Percentiles rank a stretch among this genome's conserved stretches.
phyloP scores from a whole-genome alignment of 805 yeast species.

The Pichia insulana region DNA sequence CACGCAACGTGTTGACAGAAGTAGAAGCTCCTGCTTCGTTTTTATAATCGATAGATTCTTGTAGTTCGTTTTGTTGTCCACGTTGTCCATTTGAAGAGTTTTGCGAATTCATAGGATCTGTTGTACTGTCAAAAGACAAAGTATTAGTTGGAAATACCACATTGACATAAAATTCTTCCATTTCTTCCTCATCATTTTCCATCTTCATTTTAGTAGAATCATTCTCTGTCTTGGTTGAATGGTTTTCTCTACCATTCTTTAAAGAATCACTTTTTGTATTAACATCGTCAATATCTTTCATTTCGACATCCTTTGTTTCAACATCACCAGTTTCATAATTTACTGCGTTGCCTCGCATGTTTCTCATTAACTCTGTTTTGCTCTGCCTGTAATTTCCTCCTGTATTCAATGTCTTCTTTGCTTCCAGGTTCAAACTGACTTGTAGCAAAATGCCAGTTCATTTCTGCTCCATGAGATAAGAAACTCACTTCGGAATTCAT shows the following conservation, averaged over 20 bases:
- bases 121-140: slow-evolving; percentile 16
- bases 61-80: slow-evolving; percentile 5
- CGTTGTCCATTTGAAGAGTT: background rate
- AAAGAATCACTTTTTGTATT: slow-evolving; percentile 4
- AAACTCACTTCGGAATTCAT: slow-evolving; percentile 71
- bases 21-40: slow-evolving; percentile 7
- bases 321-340: background rate
- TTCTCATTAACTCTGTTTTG: slow-evolving; percentile 11
- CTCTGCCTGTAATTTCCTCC: slow-evolving; percentile 27
- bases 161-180: slow-evolving; percentile 44
- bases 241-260: slow-evolving; percentile 33
- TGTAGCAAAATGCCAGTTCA: slow-evolving; percentile 79
- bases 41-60: slow-evolving; percentile 12
- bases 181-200: slow-evolving; percentile 30
- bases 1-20: slow-evolving; percentile 29
- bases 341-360: slow-evolving; percentile 21
- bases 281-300: slow-evolving; percentile 2
- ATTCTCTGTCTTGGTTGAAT: background rate
- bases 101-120: slow-evolving; percentile 15
- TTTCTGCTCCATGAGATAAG: slow-evolving; percentile 73
- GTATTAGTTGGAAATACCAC: slow-evolving; percentile 39
- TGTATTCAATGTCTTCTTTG: slow-evolving; percentile 66
- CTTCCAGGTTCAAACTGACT: slow-evolving; percentile 78
- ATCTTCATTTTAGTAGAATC: too few relatives aligned
- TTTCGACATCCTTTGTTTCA: background rate